Conservation (phyloP, 1,139 yeast species). For the Suhomyces choctaworum region DNA sequence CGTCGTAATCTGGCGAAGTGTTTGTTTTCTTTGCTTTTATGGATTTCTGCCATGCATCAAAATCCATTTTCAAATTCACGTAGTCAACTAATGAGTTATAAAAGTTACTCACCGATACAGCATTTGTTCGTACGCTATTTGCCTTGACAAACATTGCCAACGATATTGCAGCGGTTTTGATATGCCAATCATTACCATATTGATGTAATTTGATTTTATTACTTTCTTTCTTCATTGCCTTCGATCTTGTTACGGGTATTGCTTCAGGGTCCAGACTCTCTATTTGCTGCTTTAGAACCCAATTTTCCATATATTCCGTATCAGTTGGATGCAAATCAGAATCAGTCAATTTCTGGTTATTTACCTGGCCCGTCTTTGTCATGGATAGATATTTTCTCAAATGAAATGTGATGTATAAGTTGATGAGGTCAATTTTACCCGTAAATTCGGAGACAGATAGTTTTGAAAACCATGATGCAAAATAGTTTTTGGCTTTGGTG, state of each 20-base stretch:
- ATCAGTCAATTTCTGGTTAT: slow-evolving; percentile 13
- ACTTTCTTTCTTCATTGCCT: slow-evolving; percentile 30
- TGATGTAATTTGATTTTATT: slow-evolving; percentile 58
- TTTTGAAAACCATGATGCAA: slow-evolving; percentile 61
- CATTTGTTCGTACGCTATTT: slow-evolving; percentile 39
- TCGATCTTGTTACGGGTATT: slow-evolving; percentile 16
- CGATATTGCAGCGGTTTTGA: slow-evolving; percentile 62
- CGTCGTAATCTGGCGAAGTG: slow-evolving; percentile 21
- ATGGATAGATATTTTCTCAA: slow-evolving; percentile 42
- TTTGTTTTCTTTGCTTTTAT: slow-evolving; percentile 13
- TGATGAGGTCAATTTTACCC: slow-evolving; percentile 54
- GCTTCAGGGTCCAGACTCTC: slow-evolving; percentile 11
- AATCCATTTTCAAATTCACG: slow-evolving; percentile 74
- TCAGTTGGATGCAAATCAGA: slow-evolving; percentile 2
- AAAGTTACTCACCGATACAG: slow-evolving; percentile 54
- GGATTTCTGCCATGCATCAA: slow-evolving; percentile 73
- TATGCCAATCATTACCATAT: slow-evolving; percentile 82
- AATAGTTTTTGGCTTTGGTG: slow-evolving; percentile 38
- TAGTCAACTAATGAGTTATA: slow-evolving; percentile 83
- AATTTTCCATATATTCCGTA: slow-evolving; percentile 20
- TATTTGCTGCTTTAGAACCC: slow-evolving; percentile 18
- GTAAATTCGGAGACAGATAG: slow-evolving; percentile 41
- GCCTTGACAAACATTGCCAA: slow-evolving; percentile 58
- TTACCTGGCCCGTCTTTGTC: slow-evolving; percentile 35
- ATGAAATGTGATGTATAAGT: slow-evolving; percentile 66